Evolutionary conservation across 192 early-diverging fungal genomes (phyloP), one percentile per base, ranked within the genome.

Genomic region (Linnemannia hyalina): DNA sequence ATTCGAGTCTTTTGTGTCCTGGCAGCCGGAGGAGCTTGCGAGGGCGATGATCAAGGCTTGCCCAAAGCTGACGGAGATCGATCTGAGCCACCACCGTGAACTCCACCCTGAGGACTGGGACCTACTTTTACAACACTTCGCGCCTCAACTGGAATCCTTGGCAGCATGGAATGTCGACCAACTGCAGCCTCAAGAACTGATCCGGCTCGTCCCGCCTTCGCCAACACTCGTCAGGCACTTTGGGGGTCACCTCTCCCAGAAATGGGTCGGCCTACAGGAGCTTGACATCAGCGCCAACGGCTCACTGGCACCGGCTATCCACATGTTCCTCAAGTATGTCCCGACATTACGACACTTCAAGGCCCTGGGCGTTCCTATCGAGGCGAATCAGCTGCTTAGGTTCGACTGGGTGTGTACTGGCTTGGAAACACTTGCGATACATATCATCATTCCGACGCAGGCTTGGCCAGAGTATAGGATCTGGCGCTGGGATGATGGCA

Each of bases 381-480:
- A 78, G 22, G 77, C 77, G 4, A 35, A 32, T 22, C 16, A 52
- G 7, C 26, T 78, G 36, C 49, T 78, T 6, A 69, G 68, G 35
- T 78, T 41, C 40, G 77, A 78, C 22, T 78, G 77, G 77, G 77
- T 40, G 23, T 78, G 68, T 36, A 70, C 46, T 2, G 49, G 40
- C 9, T 2, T 78, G 36, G 77, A 78, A 49, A 38, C 49, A 0
- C 47, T 78, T n/a, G 70, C n/a, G 52, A 73, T 80, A 4, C 60
- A 20, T 73, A 32, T 80, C 23, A 8, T 63, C 13, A 23, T 80
- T 2, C 70, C 70, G 0, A 72, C 46, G 46, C 60, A 78, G 68
- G 26, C 32, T 15, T 38, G 49, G 41, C 42, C 76, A 26, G 29
- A 69, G 22, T 32, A 11, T 18, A 7, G 20, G 20, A 26, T 49